Conservation (phyloP, 176 grass and related monocot species). For the Juncus inflexus region DNA sequence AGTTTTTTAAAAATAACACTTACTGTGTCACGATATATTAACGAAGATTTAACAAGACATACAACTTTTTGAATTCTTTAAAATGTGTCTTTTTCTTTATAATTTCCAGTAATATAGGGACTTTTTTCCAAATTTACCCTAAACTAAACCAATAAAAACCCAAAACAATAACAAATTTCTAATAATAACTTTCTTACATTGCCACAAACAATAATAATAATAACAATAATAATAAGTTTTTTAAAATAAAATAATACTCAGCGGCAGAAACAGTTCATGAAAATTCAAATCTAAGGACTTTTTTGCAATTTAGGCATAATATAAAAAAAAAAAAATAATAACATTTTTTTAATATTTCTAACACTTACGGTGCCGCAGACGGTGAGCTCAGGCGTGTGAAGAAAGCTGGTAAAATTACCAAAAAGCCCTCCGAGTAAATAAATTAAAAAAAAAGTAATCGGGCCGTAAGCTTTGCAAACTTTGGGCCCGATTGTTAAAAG, state of each 20-base stretch:
- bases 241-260: neutral
- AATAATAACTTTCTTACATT: neutral
- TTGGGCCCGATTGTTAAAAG: constrained; percentile 60
- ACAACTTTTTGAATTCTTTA: too few relatives aligned
- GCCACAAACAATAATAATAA: too few relatives aligned
- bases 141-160: neutral
- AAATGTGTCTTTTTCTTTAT: too few relatives aligned
- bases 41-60: too few relatives aligned
- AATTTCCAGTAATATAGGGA: too few relatives aligned
- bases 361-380: constrained; percentile 78
- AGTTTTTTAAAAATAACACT: too few relatives aligned
- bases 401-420: constrained; percentile 69
- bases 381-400: constrained; percentile 75
- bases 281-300: constrained; percentile 5
- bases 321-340: neutral
- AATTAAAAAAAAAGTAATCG: constrained; percentile 64
- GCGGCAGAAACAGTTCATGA: neutral
- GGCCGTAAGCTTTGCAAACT: constrained; percentile 63
- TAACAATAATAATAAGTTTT: too few relatives aligned
- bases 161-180: neutral
- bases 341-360: neutral
- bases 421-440: constrained; percentile 80
- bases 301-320: neutral
- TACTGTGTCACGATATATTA: too few relatives aligned
- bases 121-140: neutral